These are phyloP conservation scores for Yamadazyma phyllophila DNA, from an alignment of 805 yeast species.

Conservation along the genomic window DNA sequence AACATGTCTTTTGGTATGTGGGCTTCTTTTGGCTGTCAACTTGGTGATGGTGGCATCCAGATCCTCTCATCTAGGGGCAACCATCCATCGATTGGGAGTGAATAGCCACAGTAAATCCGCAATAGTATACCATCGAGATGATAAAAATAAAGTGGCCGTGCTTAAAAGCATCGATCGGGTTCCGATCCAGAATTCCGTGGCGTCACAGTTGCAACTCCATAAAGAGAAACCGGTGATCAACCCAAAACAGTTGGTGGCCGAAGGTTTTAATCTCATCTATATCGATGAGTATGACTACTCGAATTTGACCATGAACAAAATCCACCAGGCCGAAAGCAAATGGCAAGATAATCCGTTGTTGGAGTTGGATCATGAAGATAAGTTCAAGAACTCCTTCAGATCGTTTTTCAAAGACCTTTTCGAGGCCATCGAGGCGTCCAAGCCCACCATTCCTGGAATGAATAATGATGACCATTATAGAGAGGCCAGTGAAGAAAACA, in stretches of 20 bases:
- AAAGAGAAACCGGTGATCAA: slow-evolving; percentile 1
- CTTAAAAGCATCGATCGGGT: neutral
- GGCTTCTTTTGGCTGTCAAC: neutral
- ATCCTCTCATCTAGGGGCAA: neutral
- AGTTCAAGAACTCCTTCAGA: slow-evolving; percentile 6
- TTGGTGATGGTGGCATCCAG: neutral
- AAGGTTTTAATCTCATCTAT: slow-evolving; percentile 2
- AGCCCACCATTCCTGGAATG: slow-evolving; percentile 21
- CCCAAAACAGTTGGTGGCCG: slow-evolving; percentile 4
- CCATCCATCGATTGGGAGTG: neutral
- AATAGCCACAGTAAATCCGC: neutral
- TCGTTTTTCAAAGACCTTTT: slow-evolving; percentile 22
- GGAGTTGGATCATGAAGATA: slow-evolving; percentile 9
- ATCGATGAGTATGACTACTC: slow-evolving; percentile 13
- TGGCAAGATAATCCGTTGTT: slow-evolving; percentile 4
- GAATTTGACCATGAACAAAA: slow-evolving; percentile 1
- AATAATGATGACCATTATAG: slow-evolving; percentile 29
- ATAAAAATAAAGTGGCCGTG: slow-evolving; percentile 8
- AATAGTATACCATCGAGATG: slow-evolving; percentile 12
- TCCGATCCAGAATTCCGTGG: neutral
- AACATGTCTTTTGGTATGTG: neutral
- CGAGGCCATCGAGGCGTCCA: slow-evolving; percentile 16
- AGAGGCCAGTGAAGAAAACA: slow-evolving; percentile 16
- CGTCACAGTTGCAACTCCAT: neutral
- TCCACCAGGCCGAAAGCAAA: neutral